Percentiles rank a stretch among this genome's conserved stretches.
These are phyloP conservation scores for Saccharomycopsis vini DNA, from an alignment of 805 yeast genomes.

Conservation along the genomic window DNA sequence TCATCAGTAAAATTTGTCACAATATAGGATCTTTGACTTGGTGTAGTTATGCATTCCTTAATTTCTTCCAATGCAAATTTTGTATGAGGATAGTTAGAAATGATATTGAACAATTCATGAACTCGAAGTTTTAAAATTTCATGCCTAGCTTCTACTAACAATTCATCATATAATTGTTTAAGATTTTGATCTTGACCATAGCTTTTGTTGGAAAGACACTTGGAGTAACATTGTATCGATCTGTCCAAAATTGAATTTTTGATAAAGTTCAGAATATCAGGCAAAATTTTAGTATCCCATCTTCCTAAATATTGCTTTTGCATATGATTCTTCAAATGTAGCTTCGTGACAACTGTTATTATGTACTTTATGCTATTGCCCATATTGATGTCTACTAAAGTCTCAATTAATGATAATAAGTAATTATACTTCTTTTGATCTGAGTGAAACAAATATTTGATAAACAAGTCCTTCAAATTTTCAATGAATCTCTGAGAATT, in stretches of 20 bases:
- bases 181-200: no score
- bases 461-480: conserved; percentile 2
- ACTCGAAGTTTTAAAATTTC: conserved; percentile 35
- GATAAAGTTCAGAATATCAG: neutral
- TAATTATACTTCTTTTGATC: neutral
- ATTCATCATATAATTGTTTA: neutral
- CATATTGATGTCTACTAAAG: neutral
- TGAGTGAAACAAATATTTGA: neutral
- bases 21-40: conserved; percentile 40
- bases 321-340: neutral
- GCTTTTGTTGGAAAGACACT: no score
- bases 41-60: conserved; percentile 38
- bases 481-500: neutral
- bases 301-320: neutral
- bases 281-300: neutral
- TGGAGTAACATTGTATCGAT: no score
- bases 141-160: neutral
- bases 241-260: no score
- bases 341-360: conserved; percentile 2
- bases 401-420: neutral
- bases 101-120: conserved; percentile 50
- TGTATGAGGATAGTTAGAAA: conserved; percentile 45
- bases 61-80: conserved; percentile 49
- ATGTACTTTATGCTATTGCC: neutral
- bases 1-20: conserved; percentile 40